phyloP scores from a whole-genome alignment of 1,139 yeast species.

The Yamadazyma conglobata region DNA sequence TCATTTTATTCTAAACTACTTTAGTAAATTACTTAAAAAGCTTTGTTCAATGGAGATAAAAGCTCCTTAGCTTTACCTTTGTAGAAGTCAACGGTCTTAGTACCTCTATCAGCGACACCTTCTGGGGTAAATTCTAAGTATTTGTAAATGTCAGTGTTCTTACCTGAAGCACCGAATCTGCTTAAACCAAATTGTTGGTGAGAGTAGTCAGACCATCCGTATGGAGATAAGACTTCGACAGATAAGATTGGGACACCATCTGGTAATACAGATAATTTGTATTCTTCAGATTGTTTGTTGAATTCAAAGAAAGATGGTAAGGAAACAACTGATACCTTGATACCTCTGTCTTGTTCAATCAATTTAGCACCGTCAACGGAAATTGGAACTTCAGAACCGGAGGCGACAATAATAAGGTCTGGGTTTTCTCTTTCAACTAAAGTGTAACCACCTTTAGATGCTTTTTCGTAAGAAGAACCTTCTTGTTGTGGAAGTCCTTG shows the following conservation, averaged over 20 bases:
- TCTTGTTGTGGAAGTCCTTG: conserved; percentile 95
- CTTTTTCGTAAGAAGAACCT: conserved; percentile 87
- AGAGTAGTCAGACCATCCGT: conserved; percentile 91
- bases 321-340: conserved; percentile 81
- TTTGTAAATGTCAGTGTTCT: conserved; percentile 77
- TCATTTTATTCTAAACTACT: background rate
- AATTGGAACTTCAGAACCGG: conserved; percentile 92
- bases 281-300: conserved; percentile 74
- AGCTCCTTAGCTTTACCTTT: conserved; percentile 55
- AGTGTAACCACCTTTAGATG: conserved; percentile 91
- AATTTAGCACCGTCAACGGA: conserved; percentile 76
- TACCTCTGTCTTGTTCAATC: conserved; percentile 33
- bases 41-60: conserved; percentile 73
- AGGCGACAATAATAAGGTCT: conserved; percentile 74
- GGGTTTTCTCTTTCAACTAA: conserved; percentile 57
- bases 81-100: conserved; percentile 75
- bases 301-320: conserved; percentile 89
- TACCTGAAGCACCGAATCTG: conserved; percentile 96
- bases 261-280: conserved; percentile 82
- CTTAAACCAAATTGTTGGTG: conserved; percentile 94
- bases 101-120: conserved; percentile 83
- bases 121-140: conserved; percentile 87
- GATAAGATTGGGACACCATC: conserved; percentile 90
- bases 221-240: conserved; percentile 86
- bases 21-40: conserved; percentile 52